Conservation (phyloP, 2,329 filamentous ascomycete species). For the Phaeophleospora eucalypticola region DNA sequence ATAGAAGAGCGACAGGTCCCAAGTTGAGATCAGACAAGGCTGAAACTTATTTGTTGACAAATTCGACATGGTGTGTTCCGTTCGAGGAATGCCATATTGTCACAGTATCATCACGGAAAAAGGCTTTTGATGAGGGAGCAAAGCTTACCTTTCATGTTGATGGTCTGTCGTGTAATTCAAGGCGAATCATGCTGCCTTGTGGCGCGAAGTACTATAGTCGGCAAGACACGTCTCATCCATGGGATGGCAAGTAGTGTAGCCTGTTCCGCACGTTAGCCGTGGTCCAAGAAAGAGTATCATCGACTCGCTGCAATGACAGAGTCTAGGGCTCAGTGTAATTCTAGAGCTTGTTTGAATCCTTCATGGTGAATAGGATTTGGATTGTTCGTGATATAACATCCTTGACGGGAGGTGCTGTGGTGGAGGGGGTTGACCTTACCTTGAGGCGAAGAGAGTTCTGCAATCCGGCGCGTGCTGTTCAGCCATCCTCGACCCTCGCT, state of each 20-base stretch:
- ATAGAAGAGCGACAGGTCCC: neutral
- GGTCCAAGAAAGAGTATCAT: neutral
- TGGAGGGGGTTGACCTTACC: constrained; percentile 8
- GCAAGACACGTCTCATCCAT: too few relatives aligned
- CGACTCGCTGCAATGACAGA: neutral
- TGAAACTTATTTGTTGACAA: constrained; percentile 62
- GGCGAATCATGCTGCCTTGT: too few relatives aligned
- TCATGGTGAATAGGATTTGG: constrained; percentile 56
- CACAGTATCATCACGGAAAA: constrained; percentile 56
- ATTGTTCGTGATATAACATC: constrained; percentile 48
- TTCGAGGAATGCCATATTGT: constrained; percentile 67
- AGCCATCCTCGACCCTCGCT: neutral
- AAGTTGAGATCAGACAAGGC: constrained; percentile 59
- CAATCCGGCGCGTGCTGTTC: neutral
- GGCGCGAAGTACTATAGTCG: too few relatives aligned
- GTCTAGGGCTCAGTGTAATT: constrained; percentile 51
- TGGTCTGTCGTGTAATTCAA: too few relatives aligned
- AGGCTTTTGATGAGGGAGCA: neutral
- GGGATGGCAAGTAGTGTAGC: neutral
- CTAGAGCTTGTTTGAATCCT: constrained; percentile 51
- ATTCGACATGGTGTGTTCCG: constrained; percentile 61
- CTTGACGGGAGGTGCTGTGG: constrained; percentile 10
- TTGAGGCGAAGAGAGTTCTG: neutral
- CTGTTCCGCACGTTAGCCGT: neutral
- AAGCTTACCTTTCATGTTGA: constrained; percentile 20